phyloP scores from a whole-genome alignment of 2,329 filamentous ascomycete genomes.

The Claviceps maximensis region DNA sequence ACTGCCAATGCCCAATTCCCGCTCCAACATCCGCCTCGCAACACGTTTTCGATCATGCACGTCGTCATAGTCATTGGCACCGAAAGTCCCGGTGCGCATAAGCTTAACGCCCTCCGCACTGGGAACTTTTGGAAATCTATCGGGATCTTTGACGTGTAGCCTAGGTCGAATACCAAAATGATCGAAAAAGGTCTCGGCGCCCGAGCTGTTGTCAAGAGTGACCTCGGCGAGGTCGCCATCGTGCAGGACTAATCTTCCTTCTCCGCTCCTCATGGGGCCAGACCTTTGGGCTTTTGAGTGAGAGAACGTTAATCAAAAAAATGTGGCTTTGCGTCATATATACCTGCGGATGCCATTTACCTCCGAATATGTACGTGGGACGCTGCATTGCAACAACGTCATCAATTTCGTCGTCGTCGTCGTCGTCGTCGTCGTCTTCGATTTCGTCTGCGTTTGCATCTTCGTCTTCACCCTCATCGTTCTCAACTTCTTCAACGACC shows the following conservation, averaged over 20 bases:
- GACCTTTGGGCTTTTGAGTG: slow-evolving; percentile 13
- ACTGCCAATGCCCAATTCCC: slow-evolving; percentile 63
- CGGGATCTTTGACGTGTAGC: slow-evolving; percentile 29
- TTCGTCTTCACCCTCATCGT: slow-evolving; percentile 7
- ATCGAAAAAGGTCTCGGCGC: slow-evolving; percentile 21
- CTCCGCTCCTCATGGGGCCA: slow-evolving; percentile 20
- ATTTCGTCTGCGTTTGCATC: slow-evolving; percentile 8
- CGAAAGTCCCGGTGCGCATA: slow-evolving; percentile 75
- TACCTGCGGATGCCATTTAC: slow-evolving; percentile 10
- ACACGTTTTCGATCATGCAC: slow-evolving; percentile 45
- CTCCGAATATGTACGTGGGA: slow-evolving; percentile 18
- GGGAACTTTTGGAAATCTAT: slow-evolving; percentile 70
- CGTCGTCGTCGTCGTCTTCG: background rate
- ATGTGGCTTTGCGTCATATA: background rate
- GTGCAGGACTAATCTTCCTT: slow-evolving; percentile 28
- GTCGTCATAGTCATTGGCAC: slow-evolving; percentile 45
- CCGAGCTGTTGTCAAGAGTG: slow-evolving; percentile 24
- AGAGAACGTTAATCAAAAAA: slow-evolving; percentile 2
- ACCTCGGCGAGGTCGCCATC: slow-evolving; percentile 24
- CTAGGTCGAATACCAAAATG: slow-evolving; percentile 33
- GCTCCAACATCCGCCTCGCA: slow-evolving; percentile 59
- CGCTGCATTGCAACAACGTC: slow-evolving; percentile 22
- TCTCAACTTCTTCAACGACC: slow-evolving; percentile 10
- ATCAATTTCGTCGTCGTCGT: slow-evolving; percentile 13
- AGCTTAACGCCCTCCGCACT: slow-evolving; percentile 62